Conservation (phyloP, 2,329 filamentous ascomycete species). For the Pseudogymnoascus sp. region DNA sequence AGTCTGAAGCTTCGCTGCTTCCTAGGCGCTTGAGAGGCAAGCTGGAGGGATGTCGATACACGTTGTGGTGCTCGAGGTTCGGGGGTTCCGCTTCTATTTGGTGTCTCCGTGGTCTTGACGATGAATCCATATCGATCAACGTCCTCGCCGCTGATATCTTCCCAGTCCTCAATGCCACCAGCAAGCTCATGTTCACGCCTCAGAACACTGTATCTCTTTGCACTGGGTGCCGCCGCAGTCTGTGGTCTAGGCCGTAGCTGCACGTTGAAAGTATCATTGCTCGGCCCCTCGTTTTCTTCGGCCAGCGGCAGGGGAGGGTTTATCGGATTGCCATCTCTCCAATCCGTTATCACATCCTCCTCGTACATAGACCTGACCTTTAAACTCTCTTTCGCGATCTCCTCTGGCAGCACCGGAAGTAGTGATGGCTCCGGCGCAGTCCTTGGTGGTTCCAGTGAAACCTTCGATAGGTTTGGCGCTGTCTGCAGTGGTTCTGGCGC, state of each 20-base stretch:
- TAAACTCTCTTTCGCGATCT: slow-evolving; percentile 29
- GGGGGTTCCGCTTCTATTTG: slow-evolving; percentile 26
- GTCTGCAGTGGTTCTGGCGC: background rate
- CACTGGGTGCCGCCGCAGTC: slow-evolving; percentile 20
- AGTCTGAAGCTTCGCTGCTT: slow-evolving; percentile 24
- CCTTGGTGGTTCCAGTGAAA: background rate
- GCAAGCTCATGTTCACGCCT: slow-evolving; percentile 40
- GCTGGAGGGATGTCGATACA: slow-evolving; percentile 26
- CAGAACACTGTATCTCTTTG: slow-evolving; percentile 27
- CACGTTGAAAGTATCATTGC: background rate
- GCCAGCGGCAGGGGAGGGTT: background rate
- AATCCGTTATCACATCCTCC: slow-evolving; percentile 14
- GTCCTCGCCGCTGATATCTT: slow-evolving; percentile 53
- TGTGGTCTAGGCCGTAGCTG: slow-evolving; percentile 17
- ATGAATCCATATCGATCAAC: slow-evolving; percentile 68
- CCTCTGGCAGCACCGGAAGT: slow-evolving; percentile 17
- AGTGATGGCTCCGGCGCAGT: background rate
- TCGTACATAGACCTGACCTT: slow-evolving; percentile 33
- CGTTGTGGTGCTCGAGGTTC: slow-evolving; percentile 27
- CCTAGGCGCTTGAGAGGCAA: slow-evolving; percentile 27
- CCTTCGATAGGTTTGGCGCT: background rate
- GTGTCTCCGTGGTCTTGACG: slow-evolving; percentile 27
- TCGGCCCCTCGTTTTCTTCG: background rate
- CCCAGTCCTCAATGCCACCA: slow-evolving; percentile 60
- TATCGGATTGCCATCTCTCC: slow-evolving; percentile 7